These are phyloP conservation scores for Bondarzewia mesenterica DNA, from an alignment of 1,284 basidiomycete species.

Conservation along the genomic window DNA sequence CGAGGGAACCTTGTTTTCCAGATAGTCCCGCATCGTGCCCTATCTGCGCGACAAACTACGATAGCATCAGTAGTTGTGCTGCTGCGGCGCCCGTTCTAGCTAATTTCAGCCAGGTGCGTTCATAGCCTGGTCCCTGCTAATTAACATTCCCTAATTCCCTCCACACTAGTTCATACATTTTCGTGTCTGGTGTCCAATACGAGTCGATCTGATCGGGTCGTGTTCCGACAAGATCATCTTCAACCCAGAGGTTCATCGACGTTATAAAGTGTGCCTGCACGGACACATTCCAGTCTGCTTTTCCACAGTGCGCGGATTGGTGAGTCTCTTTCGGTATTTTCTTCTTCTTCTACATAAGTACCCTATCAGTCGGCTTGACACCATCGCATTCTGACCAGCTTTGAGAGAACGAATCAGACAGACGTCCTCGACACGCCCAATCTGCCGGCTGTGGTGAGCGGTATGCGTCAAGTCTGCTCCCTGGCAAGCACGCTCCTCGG, in stretches of 20 bases:
- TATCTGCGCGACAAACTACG: constrained; percentile 43
- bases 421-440: constrained; percentile 36
- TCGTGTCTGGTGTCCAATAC: no score
- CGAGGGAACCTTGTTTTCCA: constrained; percentile 36
- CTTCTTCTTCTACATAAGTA: no score
- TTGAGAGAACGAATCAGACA: constrained; percentile 51
- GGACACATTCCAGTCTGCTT: constrained; percentile 56
- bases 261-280: constrained; percentile 63
- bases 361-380: neutral
- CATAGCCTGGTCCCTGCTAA: no score
- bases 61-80: constrained; percentile 46
- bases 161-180: no score
- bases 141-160: no score
- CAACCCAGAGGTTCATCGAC: constrained; percentile 52
- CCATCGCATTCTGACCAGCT: constrained; percentile 27
- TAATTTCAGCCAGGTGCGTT: no score
- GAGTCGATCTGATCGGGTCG: no score
- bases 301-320: constrained; percentile 69
- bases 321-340: constrained; percentile 20
- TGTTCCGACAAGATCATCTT: constrained; percentile 40
- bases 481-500: constrained; percentile 44
- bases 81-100: constrained; percentile 48
- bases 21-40: constrained; percentile 43
- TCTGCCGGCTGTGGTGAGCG: constrained; percentile 38
- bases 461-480: constrained; percentile 45